Evolutionary conservation across 23 red algal species (phyloP), one percentile per base, ranked within the genome.

Genomic region (Agarophyton chilense): DNA sequence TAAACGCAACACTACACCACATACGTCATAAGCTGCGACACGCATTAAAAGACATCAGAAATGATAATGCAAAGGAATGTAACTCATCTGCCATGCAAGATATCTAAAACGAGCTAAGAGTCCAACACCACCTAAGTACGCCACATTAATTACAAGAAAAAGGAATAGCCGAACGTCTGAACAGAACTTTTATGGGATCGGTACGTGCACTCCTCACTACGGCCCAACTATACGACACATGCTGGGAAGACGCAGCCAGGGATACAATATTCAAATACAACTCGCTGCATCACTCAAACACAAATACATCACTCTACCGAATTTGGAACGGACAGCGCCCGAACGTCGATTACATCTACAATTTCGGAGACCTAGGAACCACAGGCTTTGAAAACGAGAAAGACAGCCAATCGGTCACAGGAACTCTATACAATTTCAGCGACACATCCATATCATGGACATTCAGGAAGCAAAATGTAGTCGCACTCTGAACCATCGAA

Each of bases 121-220:
- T 35, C 31, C 2, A 5, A 36, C 60, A 36, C 10, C 31, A 65
- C 10, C 16, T 51, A 4, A 0, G 60, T 17, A 68, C 60, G 13
- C 83, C 64, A 22, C 66, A 76, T 31, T 2, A 26, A 36, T 65
- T 65, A 0, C 16, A 87, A 38, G 71, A 55, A 40, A 87, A 87
- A 2, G 31, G 35, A n/a, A 36, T 40, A 22, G 83, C 83, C n/a
- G 83, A 87, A 46, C 64, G 66, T 0, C 17, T 76, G 2, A 76
- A 87, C 40, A 21, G 39, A 24, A 87, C 64, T 4, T 2, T 76
- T 10, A 50, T 46, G 63, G 60, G 77, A 3, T 26, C 50, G 33
- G 58, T 58, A 11, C 55, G 79, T 0, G 33, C 79, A 2, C 0
- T 47, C 2, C 41, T 45, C 0, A 26, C 38, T 0, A 24, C 53